Base-by-base conservation (phyloP, 148 eudicot species). In the Vaccinium vitisidaea region DNA sequence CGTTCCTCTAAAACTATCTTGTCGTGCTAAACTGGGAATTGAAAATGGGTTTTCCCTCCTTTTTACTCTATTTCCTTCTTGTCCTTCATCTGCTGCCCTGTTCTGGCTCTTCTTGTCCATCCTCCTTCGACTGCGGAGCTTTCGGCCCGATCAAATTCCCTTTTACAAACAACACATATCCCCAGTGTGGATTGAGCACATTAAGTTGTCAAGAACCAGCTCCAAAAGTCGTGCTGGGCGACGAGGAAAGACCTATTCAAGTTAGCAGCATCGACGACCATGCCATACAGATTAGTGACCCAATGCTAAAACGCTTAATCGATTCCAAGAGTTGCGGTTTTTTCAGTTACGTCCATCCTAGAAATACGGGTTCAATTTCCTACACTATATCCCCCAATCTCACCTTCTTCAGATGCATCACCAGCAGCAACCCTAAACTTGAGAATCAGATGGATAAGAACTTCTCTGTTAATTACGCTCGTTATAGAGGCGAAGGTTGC, bases 341-440 rank as follows among this genome's bases (percentile, higher is more conserved):
- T 9, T 75, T 80, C 48, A 1, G 61, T 2, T 67, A 25, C 36
- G 1, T 25, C 15, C 0, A 12, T 23, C 71, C 63, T 83, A 86
- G 75, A 1, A 84, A 10, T 5, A 83, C 84, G 5, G 30, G n/a
- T 46, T 77, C 86, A 7, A 49, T 87, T 67, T 80, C 43, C 21
- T 50, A 87, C 46, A 77, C 86, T 0, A 2, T 49, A 1, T n/a
- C 71, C 53, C 43, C 1, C 4, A 82, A 39, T 48, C 36, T 76
- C 83, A 82, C 89, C 36, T 4, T 91, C 18, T 88, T 85, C 85
- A 88, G 43, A 74, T 91, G 93, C 63, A 36, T 11, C 0, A 80
- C 27, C 80, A 11, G 1, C 80, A 11, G 1, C 19, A 48, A 18
- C 0, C 0, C 30, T 23, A 7, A 8, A 13, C 2, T 0, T 39